phyloP scores from a whole-genome alignment of 2,329 filamentous ascomycete genomes.

The Cytospora piceae region DNA sequence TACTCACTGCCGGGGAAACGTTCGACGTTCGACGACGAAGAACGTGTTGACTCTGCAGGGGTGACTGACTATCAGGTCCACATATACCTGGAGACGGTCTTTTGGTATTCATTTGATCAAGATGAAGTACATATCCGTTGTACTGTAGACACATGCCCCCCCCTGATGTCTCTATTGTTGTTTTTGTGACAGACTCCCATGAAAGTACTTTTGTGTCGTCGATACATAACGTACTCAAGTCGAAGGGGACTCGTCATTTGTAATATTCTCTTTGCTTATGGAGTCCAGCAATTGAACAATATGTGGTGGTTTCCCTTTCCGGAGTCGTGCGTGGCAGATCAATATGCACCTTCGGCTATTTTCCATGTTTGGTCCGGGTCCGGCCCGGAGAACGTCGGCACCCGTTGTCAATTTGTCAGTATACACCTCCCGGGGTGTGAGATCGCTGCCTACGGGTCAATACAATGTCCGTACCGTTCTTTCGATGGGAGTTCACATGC shows the following conservation, averaged over 20 bases:
- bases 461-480: too few relatives aligned
- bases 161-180: neutral
- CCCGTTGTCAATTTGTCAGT: too few relatives aligned
- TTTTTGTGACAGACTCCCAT: neutral
- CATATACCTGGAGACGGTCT: neutral
- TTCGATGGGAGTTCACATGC: too few relatives aligned
- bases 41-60: neutral
- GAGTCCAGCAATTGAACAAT: neutral
- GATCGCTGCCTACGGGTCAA: too few relatives aligned
- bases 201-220: neutral
- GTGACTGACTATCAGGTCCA: neutral
- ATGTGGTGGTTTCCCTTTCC: neutral
- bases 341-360: neutral
- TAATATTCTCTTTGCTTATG: neutral
- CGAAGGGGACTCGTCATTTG: neutral
- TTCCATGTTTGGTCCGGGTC: neutral
- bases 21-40: neutral
- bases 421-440: too few relatives aligned
- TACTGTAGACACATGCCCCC: neutral
- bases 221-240: neutral
- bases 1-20: neutral
- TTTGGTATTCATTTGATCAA: neutral
- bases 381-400: neutral
- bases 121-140: neutral
- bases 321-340: neutral